Evolutionary conservation across 352 stramenopile species (phyloP).

Genomic region (Pythium brachiatum): DNA sequence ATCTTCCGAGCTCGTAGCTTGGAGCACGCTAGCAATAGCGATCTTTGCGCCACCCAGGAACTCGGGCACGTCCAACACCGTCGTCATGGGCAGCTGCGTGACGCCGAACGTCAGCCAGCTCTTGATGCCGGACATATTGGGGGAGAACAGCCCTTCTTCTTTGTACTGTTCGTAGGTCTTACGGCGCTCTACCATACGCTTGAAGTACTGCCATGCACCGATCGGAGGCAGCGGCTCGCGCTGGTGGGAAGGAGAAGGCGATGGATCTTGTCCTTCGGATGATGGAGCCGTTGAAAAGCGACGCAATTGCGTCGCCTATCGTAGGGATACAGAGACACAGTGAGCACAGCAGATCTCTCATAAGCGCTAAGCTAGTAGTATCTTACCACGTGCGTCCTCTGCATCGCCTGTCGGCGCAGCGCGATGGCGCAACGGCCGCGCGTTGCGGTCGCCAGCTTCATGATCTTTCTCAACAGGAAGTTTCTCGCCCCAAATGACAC

Average conservation of each 20-base stretch:
- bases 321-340: neutral
- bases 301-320: neutral
- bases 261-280: neutral
- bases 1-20: slow-evolving; percentile 18
- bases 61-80: slow-evolving; percentile 12
- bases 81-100: slow-evolving; percentile 7
- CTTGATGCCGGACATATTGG: slow-evolving; percentile 1
- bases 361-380: too few relatives aligned
- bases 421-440: neutral
- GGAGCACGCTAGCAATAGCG: slow-evolving; percentile 13
- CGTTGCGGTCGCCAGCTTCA: neutral
- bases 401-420: neutral
- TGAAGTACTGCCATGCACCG: slow-evolving; percentile 12
- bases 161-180: neutral
- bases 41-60: slow-evolving; percentile 19
- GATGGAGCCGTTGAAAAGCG: neutral
- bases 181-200: slow-evolving; percentile 13
- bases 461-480: neutral
- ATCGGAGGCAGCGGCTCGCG: slow-evolving; percentile 9
- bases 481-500: neutral
- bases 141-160: slow-evolving; percentile 8
- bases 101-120: slow-evolving; percentile 17
- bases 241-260: neutral
- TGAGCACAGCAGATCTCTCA: neutral
- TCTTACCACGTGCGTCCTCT: neutral